Conservation (phyloP, 768 basidiomycete genomes). For the Lactifluus piperatus region DNA sequence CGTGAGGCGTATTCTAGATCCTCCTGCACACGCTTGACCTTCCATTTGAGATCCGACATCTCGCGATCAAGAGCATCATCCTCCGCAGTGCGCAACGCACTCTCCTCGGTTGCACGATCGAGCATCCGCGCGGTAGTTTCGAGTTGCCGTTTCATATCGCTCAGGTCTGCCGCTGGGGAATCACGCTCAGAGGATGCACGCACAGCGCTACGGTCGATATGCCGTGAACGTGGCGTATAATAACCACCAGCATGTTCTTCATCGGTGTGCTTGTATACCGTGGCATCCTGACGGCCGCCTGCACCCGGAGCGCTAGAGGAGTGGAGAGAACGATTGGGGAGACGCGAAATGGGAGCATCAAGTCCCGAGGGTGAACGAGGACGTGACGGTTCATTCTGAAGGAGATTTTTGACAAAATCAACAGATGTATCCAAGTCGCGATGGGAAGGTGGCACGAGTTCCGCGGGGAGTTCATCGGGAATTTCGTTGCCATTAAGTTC, state of each 20-base stretch:
- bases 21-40: slow-evolving; percentile 80
- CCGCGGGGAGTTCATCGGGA: slow-evolving; percentile 77
- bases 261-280: slow-evolving; percentile 79
- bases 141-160: slow-evolving; percentile 80
- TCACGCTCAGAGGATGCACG: slow-evolving; percentile 65
- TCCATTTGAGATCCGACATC: slow-evolving; percentile 75
- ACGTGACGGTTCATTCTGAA: slow-evolving; percentile 73
- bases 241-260: slow-evolving; percentile 49
- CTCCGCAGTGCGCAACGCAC: slow-evolving; percentile 54
- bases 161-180: slow-evolving; percentile 53
- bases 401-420: slow-evolving; percentile 77
- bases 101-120: slow-evolving; percentile 61
- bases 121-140: slow-evolving; percentile 73
- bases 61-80: slow-evolving; percentile 91
- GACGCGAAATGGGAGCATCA: slow-evolving; percentile 48
- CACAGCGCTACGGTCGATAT: slow-evolving; percentile 78
- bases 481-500: slow-evolving; percentile 89
- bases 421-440: slow-evolving; percentile 85
- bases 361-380: slow-evolving; percentile 49
- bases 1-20: slow-evolving; percentile 83
- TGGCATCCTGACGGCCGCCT: slow-evolving; percentile 72
- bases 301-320: slow-evolving; percentile 42
- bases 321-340: slow-evolving; percentile 67
- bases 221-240: slow-evolving; percentile 76
- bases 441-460: slow-evolving; percentile 87